A percentile compares a stretch with the other conserved stretches of the same genome.
Conservation (phyloP, 306 rosid genomes). For the Fragaria nilgerrensis region DNA sequence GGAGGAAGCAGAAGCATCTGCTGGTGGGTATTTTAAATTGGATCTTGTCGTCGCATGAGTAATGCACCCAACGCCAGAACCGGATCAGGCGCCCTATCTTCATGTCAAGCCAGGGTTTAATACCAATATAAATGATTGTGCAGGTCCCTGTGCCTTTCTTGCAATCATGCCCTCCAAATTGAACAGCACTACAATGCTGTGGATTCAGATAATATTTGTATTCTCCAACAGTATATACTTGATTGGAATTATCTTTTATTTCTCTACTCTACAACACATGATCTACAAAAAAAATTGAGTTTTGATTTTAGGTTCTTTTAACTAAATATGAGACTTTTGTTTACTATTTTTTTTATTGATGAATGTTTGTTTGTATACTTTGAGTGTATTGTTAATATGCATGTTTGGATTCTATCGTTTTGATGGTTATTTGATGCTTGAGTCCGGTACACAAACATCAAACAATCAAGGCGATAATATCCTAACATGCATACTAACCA, state of each 20-base stretch:
- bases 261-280: no score
- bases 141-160: neutral
- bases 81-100: conserved; percentile 22
- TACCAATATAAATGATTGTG: conserved; percentile 1
- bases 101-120: neutral
- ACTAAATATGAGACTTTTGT: no score
- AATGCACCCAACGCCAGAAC: conserved; percentile 22
- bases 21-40: neutral
- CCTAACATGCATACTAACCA: no score
- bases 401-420: no score
- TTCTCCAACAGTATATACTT: neutral
- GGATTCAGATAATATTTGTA: neutral
- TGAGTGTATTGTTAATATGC: no score
- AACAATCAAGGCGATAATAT: no score
- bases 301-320: no score
- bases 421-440: no score
- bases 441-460: no score
- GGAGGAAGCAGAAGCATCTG: neutral
- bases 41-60: conserved; percentile 9
- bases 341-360: no score
- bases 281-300: no score
- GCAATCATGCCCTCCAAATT: neutral
- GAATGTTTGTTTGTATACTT: no score
- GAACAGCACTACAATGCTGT: neutral
- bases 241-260: neutral